Percentiles rank a stretch among this genome's conserved stretches.
phyloP scores from a whole-genome alignment of 1,284 basidiomycete genomes.

The Rhodotorula sp. region DNA sequence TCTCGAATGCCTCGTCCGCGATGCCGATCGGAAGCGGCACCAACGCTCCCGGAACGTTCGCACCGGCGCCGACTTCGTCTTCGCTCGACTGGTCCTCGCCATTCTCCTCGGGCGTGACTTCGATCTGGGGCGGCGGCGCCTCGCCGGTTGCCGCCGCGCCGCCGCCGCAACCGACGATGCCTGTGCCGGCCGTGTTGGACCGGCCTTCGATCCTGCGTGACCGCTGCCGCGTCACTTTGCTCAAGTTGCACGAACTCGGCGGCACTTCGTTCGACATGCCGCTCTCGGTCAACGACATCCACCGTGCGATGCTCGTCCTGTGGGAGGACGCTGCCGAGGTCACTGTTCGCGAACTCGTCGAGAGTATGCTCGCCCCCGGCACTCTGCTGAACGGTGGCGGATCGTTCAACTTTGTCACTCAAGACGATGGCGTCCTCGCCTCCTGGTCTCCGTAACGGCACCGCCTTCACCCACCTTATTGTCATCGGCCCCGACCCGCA shows the following conservation, averaged over 20 bases:
- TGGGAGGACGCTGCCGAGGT: constrained; percentile 27
- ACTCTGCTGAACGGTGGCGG: constrained; percentile 42
- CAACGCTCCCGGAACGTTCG: background rate
- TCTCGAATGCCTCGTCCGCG: constrained; percentile 16
- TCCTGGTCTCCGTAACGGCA: constrained; percentile 15
- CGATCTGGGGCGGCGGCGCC: constrained; percentile 34
- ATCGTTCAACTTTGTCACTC: constrained; percentile 34
- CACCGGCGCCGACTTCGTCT: background rate
- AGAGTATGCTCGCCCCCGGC: constrained; percentile 40
- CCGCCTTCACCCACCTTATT: no score
- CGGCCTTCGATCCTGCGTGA: constrained; percentile 42
- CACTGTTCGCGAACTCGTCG: constrained; percentile 36
- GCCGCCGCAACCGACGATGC: constrained; percentile 17
- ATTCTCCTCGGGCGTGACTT: background rate
- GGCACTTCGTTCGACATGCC: constrained; percentile 15
- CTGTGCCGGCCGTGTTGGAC: constrained; percentile 35
- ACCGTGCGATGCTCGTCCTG: constrained; percentile 38
- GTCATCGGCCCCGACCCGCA: no score
- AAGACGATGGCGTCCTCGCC: constrained; percentile 21
- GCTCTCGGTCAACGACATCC: constrained; percentile 40
- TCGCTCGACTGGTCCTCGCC: constrained; percentile 7
- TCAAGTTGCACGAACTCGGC: constrained; percentile 39
- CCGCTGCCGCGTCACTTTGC: constrained; percentile 38
- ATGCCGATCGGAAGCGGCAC: constrained; percentile 8
- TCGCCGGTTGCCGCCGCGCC: constrained; percentile 15